Percentiles rank a stretch among this genome's conserved stretches.
phyloP scores from a whole-genome alignment of 2,329 filamentous ascomycete species.

The Trichoderma breve region DNA sequence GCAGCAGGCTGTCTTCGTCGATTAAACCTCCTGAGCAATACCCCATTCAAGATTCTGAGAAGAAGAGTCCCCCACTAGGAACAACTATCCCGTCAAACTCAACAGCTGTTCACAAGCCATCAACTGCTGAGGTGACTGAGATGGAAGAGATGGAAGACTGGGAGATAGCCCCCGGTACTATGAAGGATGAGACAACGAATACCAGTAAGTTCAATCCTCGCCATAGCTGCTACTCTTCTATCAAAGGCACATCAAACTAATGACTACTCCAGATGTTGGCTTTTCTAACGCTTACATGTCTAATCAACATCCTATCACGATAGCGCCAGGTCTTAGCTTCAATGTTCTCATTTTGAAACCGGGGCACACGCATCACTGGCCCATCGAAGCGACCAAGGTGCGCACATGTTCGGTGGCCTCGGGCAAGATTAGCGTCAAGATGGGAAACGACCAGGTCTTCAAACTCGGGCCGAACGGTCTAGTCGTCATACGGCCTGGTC shows the following conservation, averaged over 20 bases:
- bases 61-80: neutral
- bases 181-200: slow-evolving; percentile 30
- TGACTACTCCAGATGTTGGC: slow-evolving; percentile 37
- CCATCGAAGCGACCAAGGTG: slow-evolving; percentile 30
- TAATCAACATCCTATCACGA: slow-evolving; percentile 35
- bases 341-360: slow-evolving; percentile 43
- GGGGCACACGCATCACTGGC: slow-evolving; percentile 36
- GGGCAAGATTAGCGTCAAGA: slow-evolving; percentile 43
- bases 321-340: slow-evolving; percentile 40
- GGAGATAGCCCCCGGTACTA: slow-evolving; percentile 46
- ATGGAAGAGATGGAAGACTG: slow-evolving; percentile 42
- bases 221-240: neutral
- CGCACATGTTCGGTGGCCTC: slow-evolving; percentile 41
- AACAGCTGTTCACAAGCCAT: neutral
- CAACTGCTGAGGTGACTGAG: neutral
- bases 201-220: slow-evolving; percentile 36
- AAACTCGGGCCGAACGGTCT: slow-evolving; percentile 44
- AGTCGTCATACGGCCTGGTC: slow-evolving; percentile 43
- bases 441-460: slow-evolving; percentile 36
- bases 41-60: neutral
- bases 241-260: neutral
- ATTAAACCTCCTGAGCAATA: neutral
- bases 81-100: neutral
- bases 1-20: too few species aligned
- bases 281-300: slow-evolving; percentile 45